A percentile compares a stretch with the other conserved stretches of the same genome.
phyloP scores from a whole-genome alignment of 495 filamentous ascomycete genomes.

The Echria macrotheca region DNA sequence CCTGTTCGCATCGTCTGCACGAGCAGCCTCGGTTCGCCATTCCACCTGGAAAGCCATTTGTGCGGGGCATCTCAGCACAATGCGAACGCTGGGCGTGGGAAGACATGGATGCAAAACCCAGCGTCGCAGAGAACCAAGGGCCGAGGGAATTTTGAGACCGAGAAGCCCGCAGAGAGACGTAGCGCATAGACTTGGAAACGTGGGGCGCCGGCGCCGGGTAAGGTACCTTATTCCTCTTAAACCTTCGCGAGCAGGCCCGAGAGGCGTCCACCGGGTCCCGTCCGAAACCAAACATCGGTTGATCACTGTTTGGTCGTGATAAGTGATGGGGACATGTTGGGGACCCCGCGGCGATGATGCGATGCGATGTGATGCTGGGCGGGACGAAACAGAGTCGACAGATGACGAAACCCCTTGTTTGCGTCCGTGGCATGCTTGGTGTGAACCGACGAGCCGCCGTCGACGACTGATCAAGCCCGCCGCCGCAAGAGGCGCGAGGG shows the following conservation, averaged over 20 bases:
- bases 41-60: no score
- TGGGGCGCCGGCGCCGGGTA: not conserved
- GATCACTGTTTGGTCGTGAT: constrained; percentile 14
- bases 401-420: constrained; percentile 10
- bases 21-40: no score
- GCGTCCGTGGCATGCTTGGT: constrained; percentile 9
- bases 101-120: constrained; percentile 5
- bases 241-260: constrained; percentile 8
- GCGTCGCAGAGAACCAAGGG: constrained; percentile 9
- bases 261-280: constrained; percentile 8
- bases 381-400: constrained; percentile 17
- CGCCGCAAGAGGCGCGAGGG: constrained; percentile 4
- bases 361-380: constrained; percentile 26
- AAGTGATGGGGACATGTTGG: not conserved
- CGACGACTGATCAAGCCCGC: constrained; percentile 13
- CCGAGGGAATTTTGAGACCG: constrained; percentile 4
- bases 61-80: not conserved
- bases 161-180: not conserved
- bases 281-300: constrained; percentile 26
- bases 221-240: no score
- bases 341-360: constrained; percentile 13
- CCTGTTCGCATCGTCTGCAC: no score
- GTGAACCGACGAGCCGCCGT: no score
- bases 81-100: constrained; percentile 1
- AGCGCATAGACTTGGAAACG: constrained; percentile 4